phyloP scores from a whole-genome alignment of 2,329 filamentous ascomycete genomes.

The Nannizziopsis barbatae region DNA sequence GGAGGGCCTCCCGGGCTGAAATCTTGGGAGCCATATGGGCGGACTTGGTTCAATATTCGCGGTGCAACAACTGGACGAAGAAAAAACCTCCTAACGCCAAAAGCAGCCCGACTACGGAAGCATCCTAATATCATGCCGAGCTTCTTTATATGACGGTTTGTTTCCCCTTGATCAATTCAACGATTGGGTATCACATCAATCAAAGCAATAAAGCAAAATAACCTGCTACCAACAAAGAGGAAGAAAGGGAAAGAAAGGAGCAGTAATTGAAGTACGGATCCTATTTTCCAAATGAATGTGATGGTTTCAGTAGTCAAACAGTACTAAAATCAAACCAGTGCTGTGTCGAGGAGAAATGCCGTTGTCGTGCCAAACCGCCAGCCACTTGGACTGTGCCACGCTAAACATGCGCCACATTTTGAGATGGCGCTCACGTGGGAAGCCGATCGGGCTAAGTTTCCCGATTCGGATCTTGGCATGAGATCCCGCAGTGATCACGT shows the following conservation, averaged over 20 bases:
- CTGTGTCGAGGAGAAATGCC: neutral
- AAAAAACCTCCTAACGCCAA: constrained; percentile 5
- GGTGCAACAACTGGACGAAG: constrained; percentile 8
- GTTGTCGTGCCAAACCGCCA: neutral
- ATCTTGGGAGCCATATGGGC: constrained; percentile 15
- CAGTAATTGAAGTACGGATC: neutral
- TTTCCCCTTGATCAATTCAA: neutral
- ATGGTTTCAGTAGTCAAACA: neutral
- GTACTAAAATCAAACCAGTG: neutral
- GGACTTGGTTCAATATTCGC: constrained; percentile 3
- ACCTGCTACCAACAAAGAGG: neutral
- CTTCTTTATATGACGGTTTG: neutral
- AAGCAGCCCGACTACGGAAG: constrained; percentile 2
- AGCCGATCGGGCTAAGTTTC: no score
- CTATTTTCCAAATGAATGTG: constrained; percentile 1
- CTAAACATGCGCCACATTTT: neutral
- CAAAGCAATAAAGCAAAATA: neutral
- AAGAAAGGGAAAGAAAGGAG: constrained; percentile 6
- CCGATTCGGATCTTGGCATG: no score
- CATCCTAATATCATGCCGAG: constrained; percentile 8
- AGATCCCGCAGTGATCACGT: no score
- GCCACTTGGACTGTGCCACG: neutral
- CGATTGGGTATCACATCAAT: neutral
- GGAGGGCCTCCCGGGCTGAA: constrained; percentile 11
- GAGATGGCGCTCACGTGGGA: constrained; percentile 4